Evolutionary conservation across 345 rosid species (phyloP), one percentile per base, ranked within the genome.

Genomic region (Hibiscus trionum): DNA sequence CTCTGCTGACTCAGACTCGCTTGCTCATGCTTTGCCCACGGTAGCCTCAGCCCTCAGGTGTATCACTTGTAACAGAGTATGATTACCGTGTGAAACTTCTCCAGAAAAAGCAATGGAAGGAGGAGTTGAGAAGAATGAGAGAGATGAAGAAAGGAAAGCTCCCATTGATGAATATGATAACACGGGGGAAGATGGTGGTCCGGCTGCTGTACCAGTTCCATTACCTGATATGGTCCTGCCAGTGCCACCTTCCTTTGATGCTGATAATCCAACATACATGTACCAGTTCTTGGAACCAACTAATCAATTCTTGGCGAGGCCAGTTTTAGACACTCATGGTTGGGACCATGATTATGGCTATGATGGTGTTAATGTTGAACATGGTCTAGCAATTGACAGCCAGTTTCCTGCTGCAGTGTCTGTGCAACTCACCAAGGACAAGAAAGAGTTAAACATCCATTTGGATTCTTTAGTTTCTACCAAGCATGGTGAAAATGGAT

Each of bases 271-370:
- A 33, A 91, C 90, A 74, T 90, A 83, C 82, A 84, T 96, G 87
- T 94, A 91, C 79, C 88, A 97, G 21, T 90, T 88, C 72, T 81
- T 94, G 85, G 97, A 94, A 70, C 96, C 91, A 57, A 86, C 88
- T 74, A 88, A 96, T 12, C 96, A 88, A 84, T 85, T 94, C 68
- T 65, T 94, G 72, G 91, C 91, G 14, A 85, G 97, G 90, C 97
- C 98, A 7, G 93, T 94, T 33, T 77, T 91, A 74, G 97, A 94
- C 81, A 84, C 91, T 66, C 95, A 94, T 77, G 93, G 97, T 56
- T 94, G 97, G 98, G 98, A 94, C 82, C 97, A 91, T 86, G 98
- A 94, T 76, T 90, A 92, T 78, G 97, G 98, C 31, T 91, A 94
- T 74, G 98, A 94, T 42, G 98, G 98, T 8, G 95, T 91, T 57